Percentiles rank a stretch among this genome's conserved stretches.
Conservation (phyloP, 2,329 filamentous ascomycete genomes). For the Neofusicoccum laricinum region DNA sequence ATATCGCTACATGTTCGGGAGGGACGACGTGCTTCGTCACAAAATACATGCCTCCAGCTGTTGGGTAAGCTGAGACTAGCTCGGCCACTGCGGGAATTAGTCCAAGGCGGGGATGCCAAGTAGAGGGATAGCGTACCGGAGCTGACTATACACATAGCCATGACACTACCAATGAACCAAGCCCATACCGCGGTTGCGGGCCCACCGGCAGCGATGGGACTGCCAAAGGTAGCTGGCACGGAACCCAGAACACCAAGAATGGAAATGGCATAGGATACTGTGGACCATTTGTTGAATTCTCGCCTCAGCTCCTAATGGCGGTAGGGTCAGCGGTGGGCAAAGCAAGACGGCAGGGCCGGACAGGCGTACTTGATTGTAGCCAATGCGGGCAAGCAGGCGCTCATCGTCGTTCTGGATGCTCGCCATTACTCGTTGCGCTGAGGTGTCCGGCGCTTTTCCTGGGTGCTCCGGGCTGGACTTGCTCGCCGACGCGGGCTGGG, state of each 20-base stretch:
- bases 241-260: slow-evolving; percentile 64
- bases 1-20: slow-evolving; percentile 58
- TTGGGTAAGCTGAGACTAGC: slow-evolving; percentile 64
- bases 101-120: neutral
- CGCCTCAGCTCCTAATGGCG: slow-evolving; percentile 54
- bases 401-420: slow-evolving; percentile 59
- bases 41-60: slow-evolving; percentile 64
- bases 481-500: neutral
- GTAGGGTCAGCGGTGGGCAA: slow-evolving; percentile 21
- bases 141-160: slow-evolving; percentile 63
- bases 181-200: slow-evolving; percentile 65
- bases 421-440: slow-evolving; percentile 35
- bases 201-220: slow-evolving; percentile 57
- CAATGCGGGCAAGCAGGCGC: slow-evolving; percentile 58
- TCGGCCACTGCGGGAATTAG: slow-evolving; percentile 52
- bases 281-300: slow-evolving; percentile 66
- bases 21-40: slow-evolving; percentile 65
- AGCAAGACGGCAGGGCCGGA: neutral
- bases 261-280: slow-evolving; percentile 64
- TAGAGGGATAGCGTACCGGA: slow-evolving; percentile 41
- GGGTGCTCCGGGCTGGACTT: neutral
- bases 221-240: slow-evolving; percentile 61
- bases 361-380: slow-evolving; percentile 57
- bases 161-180: slow-evolving; percentile 62
- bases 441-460: neutral